Percentiles rank a stretch among this genome's conserved stretches.
These are phyloP conservation scores for Podaxis sp. DNA, from an alignment of 768 basidiomycete genomes.

Conservation along the genomic window DNA sequence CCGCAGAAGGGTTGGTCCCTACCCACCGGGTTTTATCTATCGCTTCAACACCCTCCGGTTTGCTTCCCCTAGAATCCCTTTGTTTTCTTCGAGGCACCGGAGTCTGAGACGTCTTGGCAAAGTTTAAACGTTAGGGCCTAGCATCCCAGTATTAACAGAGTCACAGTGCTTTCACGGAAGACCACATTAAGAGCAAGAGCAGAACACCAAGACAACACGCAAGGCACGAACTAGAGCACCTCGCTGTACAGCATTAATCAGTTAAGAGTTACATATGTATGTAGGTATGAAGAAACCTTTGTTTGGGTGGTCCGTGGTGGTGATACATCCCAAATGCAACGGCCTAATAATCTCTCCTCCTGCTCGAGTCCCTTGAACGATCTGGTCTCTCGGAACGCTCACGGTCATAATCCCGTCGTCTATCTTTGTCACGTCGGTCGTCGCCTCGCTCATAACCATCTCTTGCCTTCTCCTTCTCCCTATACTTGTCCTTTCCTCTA, in stretches of 20 bases:
- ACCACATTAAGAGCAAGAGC: background rate
- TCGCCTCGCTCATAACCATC: conserved; percentile 6
- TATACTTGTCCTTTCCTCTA: conserved; percentile 5
- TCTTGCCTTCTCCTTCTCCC: conserved; percentile 15
- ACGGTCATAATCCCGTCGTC: conserved; percentile 11
- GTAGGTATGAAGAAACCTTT: background rate
- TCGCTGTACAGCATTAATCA: background rate
- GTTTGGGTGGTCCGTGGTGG: background rate
- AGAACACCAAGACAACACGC: background rate
- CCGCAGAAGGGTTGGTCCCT: no score
- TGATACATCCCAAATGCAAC: background rate
- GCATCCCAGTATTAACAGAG: background rate
- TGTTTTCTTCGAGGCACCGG: no score
- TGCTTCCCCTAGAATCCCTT: no score
- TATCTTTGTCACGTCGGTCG: conserved; percentile 10
- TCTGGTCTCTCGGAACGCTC: conserved; percentile 4
- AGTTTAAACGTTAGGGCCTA: no score
- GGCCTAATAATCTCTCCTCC: conserved; percentile 15
- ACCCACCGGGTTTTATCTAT: no score
- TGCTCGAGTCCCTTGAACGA: conserved; percentile 13
- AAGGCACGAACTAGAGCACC: background rate
- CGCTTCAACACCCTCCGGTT: no score
- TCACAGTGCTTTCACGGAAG: background rate
- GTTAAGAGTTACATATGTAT: background rate
- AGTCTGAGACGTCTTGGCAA: no score